Evolutionary conservation across 176 grass and related monocot species (phyloP), one percentile per base, ranked within the genome.

Genomic region (Musa acuminata): DNA sequence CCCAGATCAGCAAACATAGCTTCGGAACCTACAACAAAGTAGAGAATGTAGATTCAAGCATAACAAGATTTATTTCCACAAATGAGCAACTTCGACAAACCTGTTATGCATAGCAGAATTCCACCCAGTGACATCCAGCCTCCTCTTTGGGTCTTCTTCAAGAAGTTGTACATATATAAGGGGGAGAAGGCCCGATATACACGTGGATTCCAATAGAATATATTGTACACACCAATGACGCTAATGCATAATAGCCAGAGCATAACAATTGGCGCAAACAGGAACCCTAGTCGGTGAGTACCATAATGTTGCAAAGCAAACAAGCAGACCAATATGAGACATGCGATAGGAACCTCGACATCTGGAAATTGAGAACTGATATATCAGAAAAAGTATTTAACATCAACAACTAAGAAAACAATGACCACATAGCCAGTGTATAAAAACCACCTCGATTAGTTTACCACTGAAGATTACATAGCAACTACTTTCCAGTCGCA

Each of bases 1-100:
- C 95, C 95, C 62, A 99, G 88, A 78, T 99, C 95, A 4, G 95
- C 88, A 83, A 81, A 99, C 91, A 99, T 99, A 65, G 91, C 88
- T 85, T 99, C 95, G 76, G 95, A 99, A 50, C 95, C 95, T 99
- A 74, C 63, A 74, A 74, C 9, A 3, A 78, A 68, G 8, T 13
- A 13, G 21, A 52, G 53, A 43, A 64, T 20, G 43, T 11, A 12
- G 51, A 10, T 51, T 50, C 16, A 48, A 51, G 8, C 49, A 50
- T 50, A 11, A 9, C 57, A 60, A 70, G 17, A n/a, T 3, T 51
- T 21, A 51, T 21, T 11, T 12, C 17, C 10, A 70, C 8, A 70
- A 20, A 19, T n/a, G 43, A 70, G 14, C 48, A 49, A 51, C 71
- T 6, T 87, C 66, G 21, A 54, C 63, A 76, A 80, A 97, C 95